Evolutionary conservation across 331 rosid species (phyloP).

Genomic region (Malus hybrid): DNA sequence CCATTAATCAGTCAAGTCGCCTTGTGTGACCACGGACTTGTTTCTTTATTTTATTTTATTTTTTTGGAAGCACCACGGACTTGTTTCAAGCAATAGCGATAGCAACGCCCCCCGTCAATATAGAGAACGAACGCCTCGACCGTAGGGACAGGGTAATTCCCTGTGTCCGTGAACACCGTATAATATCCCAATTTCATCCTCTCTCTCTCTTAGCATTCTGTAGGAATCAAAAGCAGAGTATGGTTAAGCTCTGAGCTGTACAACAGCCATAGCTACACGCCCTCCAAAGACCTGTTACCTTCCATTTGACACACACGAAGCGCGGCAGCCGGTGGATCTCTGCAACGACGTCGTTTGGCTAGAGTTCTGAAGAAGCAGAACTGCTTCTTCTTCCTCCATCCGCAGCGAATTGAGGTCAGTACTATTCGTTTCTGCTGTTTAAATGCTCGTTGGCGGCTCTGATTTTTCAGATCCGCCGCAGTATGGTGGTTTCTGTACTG

Average conservation of each 20-base stretch:
- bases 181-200: not conserved
- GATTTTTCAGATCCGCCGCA: slow-evolving; percentile 42
- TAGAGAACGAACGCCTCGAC: not conserved
- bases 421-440: slow-evolving; percentile 8
- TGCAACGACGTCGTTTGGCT: slow-evolving; percentile 26
- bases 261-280: slow-evolving; percentile 31
- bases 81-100: not conserved
- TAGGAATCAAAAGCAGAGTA: slow-evolving; percentile 17
- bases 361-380: slow-evolving; percentile 31
- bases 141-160: slow-evolving; percentile 13
- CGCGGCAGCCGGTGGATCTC: slow-evolving; percentile 23
- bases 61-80: slow-evolving; percentile 11
- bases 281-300: slow-evolving; percentile 27
- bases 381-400: slow-evolving; percentile 22
- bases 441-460: slow-evolving; percentile 6
- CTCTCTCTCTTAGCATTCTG: slow-evolving; percentile 9
- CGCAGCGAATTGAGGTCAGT: slow-evolving; percentile 41
- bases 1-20: slow-evolving; percentile 19
- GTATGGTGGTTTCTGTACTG: slow-evolving; percentile 2
- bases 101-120: slow-evolving; percentile 14
- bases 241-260: slow-evolving; percentile 41
- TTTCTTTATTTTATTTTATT: not conserved
- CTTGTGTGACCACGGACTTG: slow-evolving; percentile 34
- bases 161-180: slow-evolving; percentile 26
- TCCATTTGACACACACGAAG: not conserved